Evolutionary conservation across 305 asterid species (phyloP).

Genomic region (Fraxinus dipetala): DNA sequence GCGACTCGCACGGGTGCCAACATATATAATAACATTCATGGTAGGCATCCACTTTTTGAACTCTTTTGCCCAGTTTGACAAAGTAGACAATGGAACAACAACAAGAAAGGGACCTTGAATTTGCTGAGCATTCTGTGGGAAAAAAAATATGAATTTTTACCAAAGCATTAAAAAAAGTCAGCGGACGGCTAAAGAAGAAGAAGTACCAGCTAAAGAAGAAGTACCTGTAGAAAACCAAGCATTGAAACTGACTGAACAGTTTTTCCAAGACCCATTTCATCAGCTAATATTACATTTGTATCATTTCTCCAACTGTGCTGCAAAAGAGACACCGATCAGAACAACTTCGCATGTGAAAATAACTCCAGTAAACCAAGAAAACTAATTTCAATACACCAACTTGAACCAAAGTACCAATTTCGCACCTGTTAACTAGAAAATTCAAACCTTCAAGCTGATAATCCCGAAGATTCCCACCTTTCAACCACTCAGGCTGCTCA

Average conservation of each 20-base stretch:
- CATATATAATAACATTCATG: slow-evolving; percentile 86
- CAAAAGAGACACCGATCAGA: slow-evolving; percentile 55
- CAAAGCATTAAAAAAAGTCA: slow-evolving; percentile 14
- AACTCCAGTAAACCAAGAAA: slow-evolving; percentile 21
- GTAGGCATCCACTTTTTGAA: slow-evolving; percentile 94
- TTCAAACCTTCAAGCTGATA: slow-evolving; percentile 99
- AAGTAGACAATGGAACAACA: slow-evolving; percentile 94
- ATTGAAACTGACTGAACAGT: slow-evolving; percentile 98
- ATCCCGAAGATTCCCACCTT: slow-evolving; percentile 95
- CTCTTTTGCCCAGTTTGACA: slow-evolving; percentile 99
- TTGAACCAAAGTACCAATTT: slow-evolving; percentile 25
- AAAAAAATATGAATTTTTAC: slow-evolving; percentile 26
- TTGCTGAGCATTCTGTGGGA: slow-evolving; percentile 82
- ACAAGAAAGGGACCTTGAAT: slow-evolving; percentile 98
- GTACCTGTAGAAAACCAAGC: slow-evolving; percentile 99
- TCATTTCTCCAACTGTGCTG: slow-evolving; percentile 98
- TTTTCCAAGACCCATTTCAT: slow-evolving; percentile 99
- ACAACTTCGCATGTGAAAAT: slow-evolving; percentile 28
- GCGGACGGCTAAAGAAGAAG: slow-evolving; percentile 13
- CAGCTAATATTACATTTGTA: slow-evolving; percentile 96
- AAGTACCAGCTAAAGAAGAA: slow-evolving; percentile 39
- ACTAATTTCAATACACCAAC: slow-evolving; percentile 14
- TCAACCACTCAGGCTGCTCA: slow-evolving; percentile 98
- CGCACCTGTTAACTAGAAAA: slow-evolving; percentile 96
- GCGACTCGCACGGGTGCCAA: slow-evolving; percentile 98